Evolutionary conservation across 768 basidiomycete species (phyloP), one percentile per base, ranked within the genome.

Genomic region (Tylopilus felleus): DNA sequence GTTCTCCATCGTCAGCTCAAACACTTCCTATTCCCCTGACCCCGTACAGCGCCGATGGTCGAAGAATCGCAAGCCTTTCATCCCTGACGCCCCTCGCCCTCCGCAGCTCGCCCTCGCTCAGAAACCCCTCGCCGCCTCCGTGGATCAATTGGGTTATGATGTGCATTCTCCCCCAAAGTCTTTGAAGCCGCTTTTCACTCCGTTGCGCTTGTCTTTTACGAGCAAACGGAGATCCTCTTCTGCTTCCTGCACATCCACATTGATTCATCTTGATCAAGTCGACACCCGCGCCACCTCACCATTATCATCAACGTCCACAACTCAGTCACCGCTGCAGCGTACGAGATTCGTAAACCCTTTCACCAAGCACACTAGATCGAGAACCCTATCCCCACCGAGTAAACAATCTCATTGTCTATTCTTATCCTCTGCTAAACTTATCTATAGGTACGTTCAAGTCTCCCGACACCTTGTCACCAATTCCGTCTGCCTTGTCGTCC

Each of bases 291-390:
- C 8, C 4, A 23, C 36, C 38, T 38, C n/a, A 19, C 38, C n/a
- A 9, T 38, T 19, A 13, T 36, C 44, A 21, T 47, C 49, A 2
- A 17, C 29, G 9, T 17, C 52, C 17, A 14, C 52, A 27, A 29
- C 45, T 10, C 36, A 12, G 17, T 28, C 46, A 2, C 53, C 56
- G 10, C 35, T n/a, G 17, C 55, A 48, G 28, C 63, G 60, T 9
- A 31, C 51, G 22, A 53, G 38, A 27, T 68, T 57, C 36, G 28
- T 50, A 12, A 65, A 56, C 41, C 60, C 56, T 14, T 60, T 65
- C 12, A 45, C 28, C 17, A 68, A 56, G 36, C 56, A 31, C 27
- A 28, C 56, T 8, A 66, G 59, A 39, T 49, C 63, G 17, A 52
- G 52, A 47, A 55, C 63, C 35, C 44, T 47, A 2, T 64, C 62